phyloP scores from a whole-genome alignment of 2,329 filamentous ascomycete species.

The Magnaporthiopsis rhizophila region DNA sequence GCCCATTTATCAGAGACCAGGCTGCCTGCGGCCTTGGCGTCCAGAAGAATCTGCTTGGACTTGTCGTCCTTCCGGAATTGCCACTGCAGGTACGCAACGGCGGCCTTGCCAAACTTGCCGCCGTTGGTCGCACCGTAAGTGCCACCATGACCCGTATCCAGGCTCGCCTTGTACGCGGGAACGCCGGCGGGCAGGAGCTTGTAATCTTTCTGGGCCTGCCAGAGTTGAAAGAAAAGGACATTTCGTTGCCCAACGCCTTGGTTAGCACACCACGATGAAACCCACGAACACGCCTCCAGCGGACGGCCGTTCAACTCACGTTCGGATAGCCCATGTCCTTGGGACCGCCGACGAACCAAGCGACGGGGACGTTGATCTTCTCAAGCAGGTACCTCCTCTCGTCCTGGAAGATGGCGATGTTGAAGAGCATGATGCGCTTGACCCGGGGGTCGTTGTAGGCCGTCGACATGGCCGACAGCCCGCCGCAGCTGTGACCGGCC shows the following conservation, averaged over 20 bases:
- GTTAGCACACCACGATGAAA: background rate
- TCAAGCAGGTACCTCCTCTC: conserved; percentile 15
- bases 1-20: conserved; percentile 15
- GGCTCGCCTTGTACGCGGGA: conserved; percentile 15
- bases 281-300: background rate
- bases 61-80: conserved; percentile 13
- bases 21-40: conserved; percentile 11
- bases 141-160: conserved; percentile 16
- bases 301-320: conserved; percentile 9
- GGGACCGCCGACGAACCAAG: conserved; percentile 15
- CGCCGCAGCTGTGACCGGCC: conserved; percentile 17
- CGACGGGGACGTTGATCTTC: conserved; percentile 18
- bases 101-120: conserved; percentile 15
- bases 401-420: conserved; percentile 18
- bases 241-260: background rate
- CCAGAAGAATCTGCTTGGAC: conserved; percentile 11
- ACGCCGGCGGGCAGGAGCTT: conserved; percentile 13
- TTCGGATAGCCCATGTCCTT: conserved; percentile 17
- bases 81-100: conserved; percentile 15
- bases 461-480: conserved; percentile 14
- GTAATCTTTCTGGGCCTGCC: conserved; percentile 16
- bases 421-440: conserved; percentile 15
- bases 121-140: conserved; percentile 16
- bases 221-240: no score
- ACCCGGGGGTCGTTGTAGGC: conserved; percentile 16